Base-by-base conservation (phyloP, 2,329 filamentous ascomycete genomes). In the Incumbomyces lentus region DNA sequence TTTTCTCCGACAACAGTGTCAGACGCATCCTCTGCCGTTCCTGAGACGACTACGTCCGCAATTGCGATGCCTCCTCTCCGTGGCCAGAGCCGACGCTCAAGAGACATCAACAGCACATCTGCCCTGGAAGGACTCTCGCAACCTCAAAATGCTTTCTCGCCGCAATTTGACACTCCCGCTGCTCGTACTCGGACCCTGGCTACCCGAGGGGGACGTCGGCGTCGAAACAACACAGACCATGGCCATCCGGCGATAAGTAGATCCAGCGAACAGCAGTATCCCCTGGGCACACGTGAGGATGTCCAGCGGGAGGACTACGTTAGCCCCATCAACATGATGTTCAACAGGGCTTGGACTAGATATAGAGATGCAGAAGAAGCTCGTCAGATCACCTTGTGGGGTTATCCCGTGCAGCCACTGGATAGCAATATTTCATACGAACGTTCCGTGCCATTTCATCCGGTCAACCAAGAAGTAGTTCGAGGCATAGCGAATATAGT, bases 201-300 rank as follows among this genome's bases (percentile, higher is more conserved):
- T 26, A 8, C 4, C 22, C 22, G 22, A 26, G 22, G 4, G 22
- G 5, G 22, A 8, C 40, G 40, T 42, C 40, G 40, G 17, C 29
- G 29, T 11, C 11, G 29, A 8, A 42, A 45, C 14, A 22, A 34
- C 10, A 45, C 32, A 11, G 34, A 37, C 10, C 33, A 36, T 45
- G 17, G 22, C 8, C 30, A 32, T 43, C 39, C 30, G 3, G 33
- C 16, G 36, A 14, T 10, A 26, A 22, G 18, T 13, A n/a, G 30
- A 13, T 16, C 6, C n/a, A 13, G 18, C 26, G 26, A 26, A 30
- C 46, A 42, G 13, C 22, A 12, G 14, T 55, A 53, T 41, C 50
- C 54, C 6, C 54, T 57, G 30, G 55, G 55, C 6, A 56, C 52
- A 3, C 35, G 50, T 43, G 55, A 57, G 40, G 55, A 57, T 42